Conservation (phyloP, 441 rosid species). For the Theobroma grandiflorum region DNA sequence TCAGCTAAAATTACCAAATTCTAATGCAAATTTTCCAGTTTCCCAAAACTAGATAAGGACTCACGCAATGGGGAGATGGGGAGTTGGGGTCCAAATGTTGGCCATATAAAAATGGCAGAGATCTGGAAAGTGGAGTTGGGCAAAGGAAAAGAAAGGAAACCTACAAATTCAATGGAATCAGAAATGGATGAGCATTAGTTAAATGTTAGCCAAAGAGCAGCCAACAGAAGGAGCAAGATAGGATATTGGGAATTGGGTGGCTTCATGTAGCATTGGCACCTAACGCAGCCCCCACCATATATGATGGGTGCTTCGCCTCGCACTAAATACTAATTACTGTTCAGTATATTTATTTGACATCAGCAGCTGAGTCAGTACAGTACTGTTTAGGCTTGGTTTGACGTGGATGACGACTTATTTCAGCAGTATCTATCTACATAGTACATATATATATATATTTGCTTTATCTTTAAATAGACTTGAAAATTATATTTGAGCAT, state of each 20-base stretch:
- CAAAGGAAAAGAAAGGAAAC: background rate
- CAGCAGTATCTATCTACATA: too few relatives aligned
- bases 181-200: slow-evolving; percentile 5
- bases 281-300: background rate
- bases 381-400: too few relatives aligned
- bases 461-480: too few relatives aligned
- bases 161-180: background rate
- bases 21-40: background rate
- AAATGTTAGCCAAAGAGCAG: background rate
- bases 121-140: background rate
- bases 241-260: slow-evolving; percentile 29
- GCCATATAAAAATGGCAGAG: too few relatives aligned
- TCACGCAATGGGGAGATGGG: background rate
- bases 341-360: too few relatives aligned
- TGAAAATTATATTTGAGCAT: background rate
- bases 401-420: too few relatives aligned
- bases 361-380: too few relatives aligned
- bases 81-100: background rate
- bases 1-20: background rate
- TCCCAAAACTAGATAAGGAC: background rate
- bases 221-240: slow-evolving; percentile 17
- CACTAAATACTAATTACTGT: background rate
- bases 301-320: background rate
- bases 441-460: too few relatives aligned
- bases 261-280: background rate